Evolutionary conservation across 2,329 filamentous ascomycete species (phyloP).

Genomic region (Didymella sp.): DNA sequence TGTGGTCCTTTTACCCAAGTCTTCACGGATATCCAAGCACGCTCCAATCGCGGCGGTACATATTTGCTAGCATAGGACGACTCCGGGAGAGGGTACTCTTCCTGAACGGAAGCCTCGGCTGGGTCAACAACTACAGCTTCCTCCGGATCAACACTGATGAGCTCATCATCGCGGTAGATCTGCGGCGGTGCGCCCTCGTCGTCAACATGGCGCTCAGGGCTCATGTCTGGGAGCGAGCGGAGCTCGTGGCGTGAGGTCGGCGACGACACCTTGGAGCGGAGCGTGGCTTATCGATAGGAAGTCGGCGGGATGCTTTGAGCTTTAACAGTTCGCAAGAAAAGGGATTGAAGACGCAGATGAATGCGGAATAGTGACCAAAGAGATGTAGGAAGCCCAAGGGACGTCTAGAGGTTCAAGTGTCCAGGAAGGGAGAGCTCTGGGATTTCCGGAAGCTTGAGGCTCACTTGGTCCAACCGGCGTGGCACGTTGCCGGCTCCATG

Average conservation of each 20-base stretch:
- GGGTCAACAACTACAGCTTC: conserved; percentile 36
- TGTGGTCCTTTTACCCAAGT: conserved; percentile 59
- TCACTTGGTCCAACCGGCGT: conserved; percentile 9
- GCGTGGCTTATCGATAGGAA: conserved; percentile 30
- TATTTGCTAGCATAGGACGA: conserved; percentile 39
- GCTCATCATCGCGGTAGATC: conserved; percentile 43
- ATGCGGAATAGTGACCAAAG: background rate
- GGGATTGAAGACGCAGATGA: background rate
- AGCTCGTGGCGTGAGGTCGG: conserved; percentile 46
- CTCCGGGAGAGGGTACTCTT: conserved; percentile 29
- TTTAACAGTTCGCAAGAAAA: background rate
- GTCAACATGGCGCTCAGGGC: conserved; percentile 27
- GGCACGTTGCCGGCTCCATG: conserved; percentile 10
- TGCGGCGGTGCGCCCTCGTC: conserved; percentile 40
- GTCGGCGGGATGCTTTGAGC: conserved; percentile 2
- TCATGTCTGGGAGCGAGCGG: conserved; percentile 37
- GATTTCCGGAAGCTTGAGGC: conserved; percentile 16
- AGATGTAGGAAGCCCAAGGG: background rate
- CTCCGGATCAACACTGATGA: conserved; percentile 33
- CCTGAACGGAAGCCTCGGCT: conserved; percentile 43
- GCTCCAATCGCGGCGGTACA: conserved; percentile 62
- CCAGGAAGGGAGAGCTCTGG: conserved; percentile 3
- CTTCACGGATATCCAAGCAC: conserved; percentile 47
- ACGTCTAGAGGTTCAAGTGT: background rate
- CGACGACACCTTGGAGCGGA: conserved; percentile 34